Evolutionary conservation across 2,329 filamentous ascomycete species (phyloP), one percentile per base, ranked within the genome.

Genomic region (Claviceps sp.): DNA sequence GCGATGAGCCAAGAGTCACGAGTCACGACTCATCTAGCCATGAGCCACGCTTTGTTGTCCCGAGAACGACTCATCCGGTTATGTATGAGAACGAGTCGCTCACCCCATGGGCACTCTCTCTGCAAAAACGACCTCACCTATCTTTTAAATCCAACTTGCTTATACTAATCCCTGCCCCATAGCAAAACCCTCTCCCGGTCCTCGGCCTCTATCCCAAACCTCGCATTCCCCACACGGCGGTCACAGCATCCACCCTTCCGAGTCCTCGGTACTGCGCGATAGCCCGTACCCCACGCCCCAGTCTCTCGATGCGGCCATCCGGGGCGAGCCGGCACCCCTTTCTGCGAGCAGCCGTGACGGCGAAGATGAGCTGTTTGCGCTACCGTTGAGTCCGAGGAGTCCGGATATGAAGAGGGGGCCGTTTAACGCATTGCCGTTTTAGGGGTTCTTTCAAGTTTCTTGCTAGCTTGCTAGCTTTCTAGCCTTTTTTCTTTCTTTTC

Each of bases 331-430:
- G 3, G 52, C 54, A 5, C 57, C 61, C 18, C 53, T 54, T 16
- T 55, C 57, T 16, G 47, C 56, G 5, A 54, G 56, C 24, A 52
- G 55, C 16, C 58, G 60, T 37, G 63, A 65, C 30, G 60, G 56
- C 0, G 85, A 88, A 58, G 88, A 95, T 54, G 90, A 86, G 42
- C 73, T 95, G 2, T 96, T 96, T 63, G 89, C 88, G 0, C 76
- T 95, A 50, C 88, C 88, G 1, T 81, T 95, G 70, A 91, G 86
- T 61, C 89, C 89, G 1, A 76, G 89, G 49, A 90, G 86, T 60
- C 89, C 89, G 0, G 88, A 94, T 59, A 88, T 93, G 74, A 81
- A 82, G 50, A 86, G 82, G 59, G 90, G 86, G 62, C 89, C 88
- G 0, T 96, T 95, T 62, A 52, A 50, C 26, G 5, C 43, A 49